These are phyloP conservation scores for Fusarium redolens DNA, from an alignment of 2,329 filamentous ascomycete genomes.

Conservation along the genomic window DNA sequence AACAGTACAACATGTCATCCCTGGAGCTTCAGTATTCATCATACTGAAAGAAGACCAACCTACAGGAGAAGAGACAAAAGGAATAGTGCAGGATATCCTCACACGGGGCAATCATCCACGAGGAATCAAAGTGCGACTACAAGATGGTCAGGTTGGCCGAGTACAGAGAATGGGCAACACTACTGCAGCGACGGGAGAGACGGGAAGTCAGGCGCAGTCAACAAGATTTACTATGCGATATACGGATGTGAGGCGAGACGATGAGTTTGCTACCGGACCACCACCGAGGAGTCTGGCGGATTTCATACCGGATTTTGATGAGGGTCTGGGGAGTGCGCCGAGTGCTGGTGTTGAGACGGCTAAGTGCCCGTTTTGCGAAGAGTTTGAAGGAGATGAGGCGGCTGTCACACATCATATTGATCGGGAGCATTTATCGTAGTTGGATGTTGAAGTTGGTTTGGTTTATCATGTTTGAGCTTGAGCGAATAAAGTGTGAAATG, in stretches of 20 bases:
- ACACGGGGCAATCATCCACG: constrained; percentile 80
- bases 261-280: constrained; percentile 53
- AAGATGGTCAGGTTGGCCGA: constrained; percentile 77
- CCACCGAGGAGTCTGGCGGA: constrained; percentile 56
- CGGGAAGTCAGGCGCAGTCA: constrained; percentile 13
- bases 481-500: not conserved
- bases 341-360: constrained; percentile 21
- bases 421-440: constrained; percentile 46
- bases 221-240: constrained; percentile 48
- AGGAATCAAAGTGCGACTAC: constrained; percentile 81
- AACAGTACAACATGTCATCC: constrained; percentile 62
- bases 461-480: not conserved
- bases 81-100: constrained; percentile 73
- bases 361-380: constrained; percentile 73
- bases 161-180: constrained; percentile 71
- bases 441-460: not conserved
- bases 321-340: constrained; percentile 31
- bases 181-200: not conserved
- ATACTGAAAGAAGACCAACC: constrained; percentile 81
- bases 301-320: constrained; percentile 58
- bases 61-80: constrained; percentile 76
- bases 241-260: constrained; percentile 50
- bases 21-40: constrained; percentile 75
- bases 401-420: constrained; percentile 76
- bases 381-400: constrained; percentile 74